Evolutionary conservation across 345 rosid genomes (phyloP).

Genomic region (Crucihimalaya himalaica): DNA sequence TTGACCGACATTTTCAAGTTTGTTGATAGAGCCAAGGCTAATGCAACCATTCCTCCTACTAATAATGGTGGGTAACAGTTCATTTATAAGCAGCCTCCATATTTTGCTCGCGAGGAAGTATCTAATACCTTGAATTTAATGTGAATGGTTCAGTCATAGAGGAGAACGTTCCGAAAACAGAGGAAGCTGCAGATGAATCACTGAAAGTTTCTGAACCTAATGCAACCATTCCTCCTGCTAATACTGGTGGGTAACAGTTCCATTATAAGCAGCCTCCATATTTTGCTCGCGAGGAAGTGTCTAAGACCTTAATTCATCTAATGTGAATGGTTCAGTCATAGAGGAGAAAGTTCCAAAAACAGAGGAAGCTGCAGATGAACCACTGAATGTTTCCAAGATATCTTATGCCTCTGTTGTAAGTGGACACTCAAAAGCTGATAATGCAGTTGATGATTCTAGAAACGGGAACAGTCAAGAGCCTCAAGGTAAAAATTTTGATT

Average conservation of each 20-base stretch:
- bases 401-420: not conserved
- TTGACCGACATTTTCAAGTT: conserved; percentile 58
- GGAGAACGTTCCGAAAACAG: not conserved
- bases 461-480: conserved; percentile 56
- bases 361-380: conserved; percentile 29
- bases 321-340: not conserved
- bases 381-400: not conserved
- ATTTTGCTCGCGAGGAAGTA: not conserved
- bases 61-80: not conserved
- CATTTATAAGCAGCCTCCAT: not conserved
- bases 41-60: conserved; percentile 18
- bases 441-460: not conserved
- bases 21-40: conserved; percentile 38
- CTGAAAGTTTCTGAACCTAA: not conserved
- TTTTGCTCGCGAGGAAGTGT: not conserved
- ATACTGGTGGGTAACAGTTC: not conserved
- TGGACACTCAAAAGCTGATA: no score
- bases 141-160: not conserved
- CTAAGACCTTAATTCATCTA: conserved; percentile 43
- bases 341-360: not conserved
- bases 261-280: not conserved
- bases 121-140: conserved; percentile 42
- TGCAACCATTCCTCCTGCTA: no score
- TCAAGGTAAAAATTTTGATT: conserved; percentile 23
- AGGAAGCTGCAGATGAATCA: conserved; percentile 30